Percentiles rank a stretch among this genome's conserved stretches.
These are phyloP conservation scores for Collybia sp. DNA, from an alignment of 768 basidiomycete genomes.

Conservation along the genomic window DNA sequence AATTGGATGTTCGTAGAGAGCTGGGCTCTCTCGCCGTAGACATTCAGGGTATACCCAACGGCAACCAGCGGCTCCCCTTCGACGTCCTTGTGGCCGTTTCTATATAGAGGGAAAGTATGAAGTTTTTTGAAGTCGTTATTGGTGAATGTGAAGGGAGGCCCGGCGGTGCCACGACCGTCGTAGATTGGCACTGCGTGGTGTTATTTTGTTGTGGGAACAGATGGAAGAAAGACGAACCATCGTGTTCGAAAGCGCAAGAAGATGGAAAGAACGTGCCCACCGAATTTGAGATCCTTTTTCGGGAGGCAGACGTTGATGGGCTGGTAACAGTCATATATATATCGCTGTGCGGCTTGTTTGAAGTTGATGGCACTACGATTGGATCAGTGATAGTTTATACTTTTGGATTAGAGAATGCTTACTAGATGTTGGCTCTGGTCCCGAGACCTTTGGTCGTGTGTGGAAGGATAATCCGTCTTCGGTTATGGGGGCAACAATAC, in stretches of 20 bases:
- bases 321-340: background rate
- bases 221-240: background rate
- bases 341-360: background rate
- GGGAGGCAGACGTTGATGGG: too few species aligned
- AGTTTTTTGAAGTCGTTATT: background rate
- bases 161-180: background rate
- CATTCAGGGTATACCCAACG: background rate
- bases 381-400: background rate
- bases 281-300: too few species aligned
- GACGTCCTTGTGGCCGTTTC: background rate
- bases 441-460: background rate
- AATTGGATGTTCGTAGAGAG: background rate
- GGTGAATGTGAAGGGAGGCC: background rate
- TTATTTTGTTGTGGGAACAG: too few species aligned
- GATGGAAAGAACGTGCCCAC: too few species aligned
- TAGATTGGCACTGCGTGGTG: background rate
- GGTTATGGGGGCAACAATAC: background rate
- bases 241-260: background rate
- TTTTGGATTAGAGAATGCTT: background rate
- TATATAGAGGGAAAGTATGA: background rate
- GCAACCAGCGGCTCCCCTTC: background rate
- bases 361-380: background rate
- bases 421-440: background rate
- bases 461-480: background rate
- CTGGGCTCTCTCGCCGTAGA: background rate